A percentile compares a stretch with the other conserved stretches of the same genome.
Conservation (phyloP, 345 rosid genomes). For the Angophora floribunda region DNA sequence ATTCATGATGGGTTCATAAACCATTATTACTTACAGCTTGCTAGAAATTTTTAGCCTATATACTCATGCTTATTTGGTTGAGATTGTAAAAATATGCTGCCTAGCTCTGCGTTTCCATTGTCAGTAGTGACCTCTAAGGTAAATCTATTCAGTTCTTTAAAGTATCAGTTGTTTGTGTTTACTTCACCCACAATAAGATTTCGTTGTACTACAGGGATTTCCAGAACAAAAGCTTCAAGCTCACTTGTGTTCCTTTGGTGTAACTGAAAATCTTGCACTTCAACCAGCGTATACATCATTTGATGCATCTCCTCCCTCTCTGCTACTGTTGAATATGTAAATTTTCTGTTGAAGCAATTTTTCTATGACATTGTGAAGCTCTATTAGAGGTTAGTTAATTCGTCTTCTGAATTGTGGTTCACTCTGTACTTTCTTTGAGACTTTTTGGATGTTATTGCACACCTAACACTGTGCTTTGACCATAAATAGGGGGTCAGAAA, state of each 20-base stretch:
- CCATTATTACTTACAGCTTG: not conserved
- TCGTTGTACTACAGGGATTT: not conserved
- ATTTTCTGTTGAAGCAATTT: not conserved
- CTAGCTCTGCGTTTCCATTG: not conserved
- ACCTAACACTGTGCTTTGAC: not conserved
- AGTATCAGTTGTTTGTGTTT: not conserved
- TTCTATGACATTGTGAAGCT: not conserved
- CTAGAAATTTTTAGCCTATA: not conserved
- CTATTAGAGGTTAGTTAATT: not conserved
- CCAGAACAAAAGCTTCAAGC: accelerated
- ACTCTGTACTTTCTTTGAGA: not conserved
- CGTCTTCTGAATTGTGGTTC: not conserved
- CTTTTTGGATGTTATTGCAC: not conserved
- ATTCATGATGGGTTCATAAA: not conserved
- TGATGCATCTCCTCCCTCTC: not conserved
- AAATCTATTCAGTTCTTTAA: not conserved
- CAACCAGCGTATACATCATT: not conserved
- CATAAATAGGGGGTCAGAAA: not conserved
- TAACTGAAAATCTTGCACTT: accelerated
- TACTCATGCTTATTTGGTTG: not conserved
- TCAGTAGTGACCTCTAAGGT: accelerated
- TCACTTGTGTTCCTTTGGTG: not conserved
- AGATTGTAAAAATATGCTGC: not conserved
- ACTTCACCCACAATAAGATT: no score
- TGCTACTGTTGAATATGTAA: not conserved